Evolutionary conservation across 805 yeast genomes (phyloP), one percentile per base, ranked within the genome.

Genomic region (Pichia kluyveri): DNA sequence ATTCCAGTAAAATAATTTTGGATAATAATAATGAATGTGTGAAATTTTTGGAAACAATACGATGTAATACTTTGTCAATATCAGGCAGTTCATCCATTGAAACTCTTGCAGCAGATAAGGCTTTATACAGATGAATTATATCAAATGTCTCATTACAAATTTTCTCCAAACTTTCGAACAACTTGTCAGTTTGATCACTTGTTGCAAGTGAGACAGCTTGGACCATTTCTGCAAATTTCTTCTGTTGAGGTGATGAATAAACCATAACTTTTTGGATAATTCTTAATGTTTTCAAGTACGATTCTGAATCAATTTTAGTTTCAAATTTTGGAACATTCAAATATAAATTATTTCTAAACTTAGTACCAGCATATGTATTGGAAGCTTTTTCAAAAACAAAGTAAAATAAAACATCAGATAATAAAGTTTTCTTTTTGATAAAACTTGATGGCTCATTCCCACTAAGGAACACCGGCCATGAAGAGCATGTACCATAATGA

Each of bases 381-480:
- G 73, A 70, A 7, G 79, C 70, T 50, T 71, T 70, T 54, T 83
- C 86, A 54, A 73, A 81, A 1, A 83, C 71, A 19, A 85, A 59
- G 60, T 79, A 74, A 26, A 80, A 69, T 0, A 90, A 77, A 3
- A 86, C 77, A 50, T 81, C 75, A 32, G 82, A 77, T 27, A 88
- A 72, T 38, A 90, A 67, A 15, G 49, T 41, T 30, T 46, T 46
- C 14, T 26, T 18, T 11, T 66, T 58, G 79, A 55, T 43, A 44
- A 80, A 80, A 52, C 78, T 75, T 52, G 86, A 79, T 8, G 49
- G 51, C n/a, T 43, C 45, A 23, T 82, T 69, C 57, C 87, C 95
- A 43, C 78, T 61, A 1, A 89, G 62, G 88, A 96, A 90, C 0
- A 96, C 95, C 3, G 96, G 96, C 97, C 96, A 90, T 18, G 68